Evolutionary conservation across 1,284 basidiomycete genomes (phyloP), one percentile per base, ranked within the genome.

Genomic region (Albatrellus sp.): DNA sequence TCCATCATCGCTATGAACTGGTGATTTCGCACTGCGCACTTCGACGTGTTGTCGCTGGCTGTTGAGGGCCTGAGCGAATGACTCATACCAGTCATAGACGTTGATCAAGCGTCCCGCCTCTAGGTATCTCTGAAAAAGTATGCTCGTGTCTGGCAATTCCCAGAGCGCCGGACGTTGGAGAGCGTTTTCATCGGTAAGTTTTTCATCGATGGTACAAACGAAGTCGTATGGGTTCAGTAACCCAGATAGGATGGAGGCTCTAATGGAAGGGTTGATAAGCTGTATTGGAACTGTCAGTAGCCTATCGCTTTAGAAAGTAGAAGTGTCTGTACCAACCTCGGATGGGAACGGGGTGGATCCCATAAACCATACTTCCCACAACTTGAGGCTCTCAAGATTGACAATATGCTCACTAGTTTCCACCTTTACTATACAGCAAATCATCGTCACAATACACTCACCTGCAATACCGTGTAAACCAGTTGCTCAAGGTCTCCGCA

Each of bases 101-200:
- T 89, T 89, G 60, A 89, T 73, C 72, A 82, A 73, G 58, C 71
- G 76, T 37, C 83, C 83, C 39, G 80, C 80, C 51, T 87, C 80
- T 43, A 80, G 64, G 60, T 86, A 88, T 14, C 82, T 69, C 37
- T 65, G 63, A 61, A 87, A 86, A n/a, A 87, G 63, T 45, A 88
- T 80, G 50, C 72, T 76, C 5, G 74, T 78, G 53, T 89, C 85
- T 0, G 81, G 77, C 43, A 78, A 65, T 47, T 69, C 64, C 64
- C 67, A 73, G 5, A 75, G 56, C n/a, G 30, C 48, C 33, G 50
- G 50, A 17, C 46, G 49, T 13, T 37, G 43, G 34, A 55, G 52
- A 2, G 54, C 54, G 16, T 58, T 55, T 2, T 53, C 50, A 17
- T 37, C 14, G 16, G 12, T 6, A 6, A 37, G 16, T 12, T 51